phyloP scores from a whole-genome alignment of 192 early-diverging fungal species.

The Coemansia sp. region DNA sequence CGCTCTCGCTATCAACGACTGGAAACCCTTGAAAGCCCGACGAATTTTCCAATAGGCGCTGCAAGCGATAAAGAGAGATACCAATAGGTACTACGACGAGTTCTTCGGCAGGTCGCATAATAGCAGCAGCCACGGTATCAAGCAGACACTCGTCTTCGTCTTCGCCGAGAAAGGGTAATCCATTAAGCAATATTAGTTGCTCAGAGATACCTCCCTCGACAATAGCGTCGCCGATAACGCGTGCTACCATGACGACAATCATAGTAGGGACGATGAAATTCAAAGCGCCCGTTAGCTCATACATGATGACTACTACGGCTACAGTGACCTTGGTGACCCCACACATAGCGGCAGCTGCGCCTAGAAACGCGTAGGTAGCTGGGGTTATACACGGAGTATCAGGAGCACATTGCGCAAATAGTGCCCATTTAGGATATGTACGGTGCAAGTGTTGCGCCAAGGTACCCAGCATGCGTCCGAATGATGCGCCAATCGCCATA shows the following conservation, averaged over 20 bases:
- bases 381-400: conserved; percentile 89
- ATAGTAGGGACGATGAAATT: conserved; percentile 83
- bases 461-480: conserved; percentile 90
- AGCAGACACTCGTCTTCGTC: conserved; percentile 62
- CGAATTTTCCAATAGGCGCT: conserved; percentile 57
- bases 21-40: conserved; percentile 68
- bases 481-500: conserved; percentile 91
- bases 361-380: conserved; percentile 93
- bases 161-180: conserved; percentile 78
- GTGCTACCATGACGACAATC: conserved; percentile 79
- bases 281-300: conserved; percentile 95
- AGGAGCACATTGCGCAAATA: conserved; percentile 79
- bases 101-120: conserved; percentile 56
- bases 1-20: conserved; percentile 69
- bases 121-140: conserved; percentile 56
- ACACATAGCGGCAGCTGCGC: conserved; percentile 86
- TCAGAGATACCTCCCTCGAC: conserved; percentile 77
- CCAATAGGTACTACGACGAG: conserved; percentile 63
- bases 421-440: conserved; percentile 61
- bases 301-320: conserved; percentile 96
- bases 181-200: conserved; percentile 76
- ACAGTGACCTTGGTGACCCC: conserved; percentile 90
- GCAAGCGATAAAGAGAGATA: conserved; percentile 54
- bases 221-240: conserved; percentile 74
- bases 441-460: conserved; percentile 70